Conservation (phyloP, 495 filamentous ascomycete species). For the Penicillium cataractarum region DNA sequence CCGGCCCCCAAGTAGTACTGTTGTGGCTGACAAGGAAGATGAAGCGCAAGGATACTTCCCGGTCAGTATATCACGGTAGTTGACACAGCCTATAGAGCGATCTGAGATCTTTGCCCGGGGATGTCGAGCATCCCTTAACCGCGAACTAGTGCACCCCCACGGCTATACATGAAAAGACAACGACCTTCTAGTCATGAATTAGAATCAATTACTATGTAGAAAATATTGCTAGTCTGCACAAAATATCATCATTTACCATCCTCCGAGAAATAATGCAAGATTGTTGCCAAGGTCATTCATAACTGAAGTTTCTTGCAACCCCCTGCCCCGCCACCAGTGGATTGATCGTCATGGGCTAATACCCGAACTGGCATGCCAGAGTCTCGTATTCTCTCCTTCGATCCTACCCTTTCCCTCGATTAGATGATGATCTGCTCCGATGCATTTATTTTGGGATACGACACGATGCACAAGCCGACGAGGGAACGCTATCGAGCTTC, state of each 20-base stretch:
- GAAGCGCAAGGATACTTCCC: background rate
- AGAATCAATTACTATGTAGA: too few relatives aligned
- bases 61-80: too few relatives aligned
- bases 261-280: background rate
- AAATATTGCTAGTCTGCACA: too few relatives aligned
- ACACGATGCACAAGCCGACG: slow-evolving; percentile 26
- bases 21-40: background rate
- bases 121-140: too few relatives aligned
- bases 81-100: too few relatives aligned
- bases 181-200: too few relatives aligned
- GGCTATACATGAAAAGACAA: too few relatives aligned
- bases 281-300: background rate
- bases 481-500: background rate
- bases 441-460: slow-evolving; percentile 35
- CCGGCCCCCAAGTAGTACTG: background rate
- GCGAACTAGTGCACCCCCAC: too few relatives aligned
- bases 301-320: background rate
- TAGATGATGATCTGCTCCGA: slow-evolving; percentile 12
- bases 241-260: background rate
- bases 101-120: too few relatives aligned
- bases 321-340: slow-evolving; percentile 9
- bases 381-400: slow-evolving; percentile 12
- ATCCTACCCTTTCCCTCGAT: slow-evolving; percentile 8
- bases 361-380: background rate
- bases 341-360: slow-evolving; percentile 13